Evolutionary conservation across 1,284 basidiomycete species (phyloP).

Genomic region (Ceratobasidium sp.): DNA sequence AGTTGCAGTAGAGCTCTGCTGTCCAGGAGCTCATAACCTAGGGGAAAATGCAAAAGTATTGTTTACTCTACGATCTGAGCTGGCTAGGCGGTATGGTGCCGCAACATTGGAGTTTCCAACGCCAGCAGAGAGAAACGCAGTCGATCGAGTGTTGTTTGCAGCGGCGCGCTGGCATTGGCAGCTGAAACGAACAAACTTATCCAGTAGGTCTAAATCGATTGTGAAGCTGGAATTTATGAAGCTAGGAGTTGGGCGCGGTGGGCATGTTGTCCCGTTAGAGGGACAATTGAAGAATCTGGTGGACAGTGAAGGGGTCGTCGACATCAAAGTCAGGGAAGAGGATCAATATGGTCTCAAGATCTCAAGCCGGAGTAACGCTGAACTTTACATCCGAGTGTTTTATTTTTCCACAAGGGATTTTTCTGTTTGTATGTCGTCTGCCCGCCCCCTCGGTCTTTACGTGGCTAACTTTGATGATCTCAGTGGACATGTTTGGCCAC

Average conservation of each 20-base stretch:
- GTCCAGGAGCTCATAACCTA: background rate
- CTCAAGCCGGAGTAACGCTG: constrained; percentile 60
- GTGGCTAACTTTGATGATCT: background rate
- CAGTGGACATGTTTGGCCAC: constrained; percentile 15
- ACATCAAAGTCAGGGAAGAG: constrained; percentile 58
- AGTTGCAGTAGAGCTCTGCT: constrained; percentile 13
- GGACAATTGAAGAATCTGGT: constrained; percentile 57
- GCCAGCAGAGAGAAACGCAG: constrained; percentile 13
- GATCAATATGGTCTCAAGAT: constrained; percentile 61
- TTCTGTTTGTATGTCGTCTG: constrained; percentile 57
- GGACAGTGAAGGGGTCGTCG: constrained; percentile 57
- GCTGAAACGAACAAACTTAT: constrained; percentile 63
- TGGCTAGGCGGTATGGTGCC: background rate
- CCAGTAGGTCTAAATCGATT: background rate
- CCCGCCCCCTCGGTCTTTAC: background rate
- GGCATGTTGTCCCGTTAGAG: constrained; percentile 53
- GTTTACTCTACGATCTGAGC: background rate
- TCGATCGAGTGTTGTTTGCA: constrained; percentile 32
- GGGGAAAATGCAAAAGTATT: constrained; percentile 4
- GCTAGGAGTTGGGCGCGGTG: constrained; percentile 48
- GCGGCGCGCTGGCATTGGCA: constrained; percentile 54
- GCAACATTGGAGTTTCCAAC: constrained; percentile 11
- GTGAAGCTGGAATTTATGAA: constrained; percentile 22
- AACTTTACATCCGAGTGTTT: constrained; percentile 66
- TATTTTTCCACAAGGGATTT: constrained; percentile 66